These are phyloP conservation scores for Blastosporella zonata DNA, from an alignment of 1,284 basidiomycete genomes.

Conservation along the genomic window DNA sequence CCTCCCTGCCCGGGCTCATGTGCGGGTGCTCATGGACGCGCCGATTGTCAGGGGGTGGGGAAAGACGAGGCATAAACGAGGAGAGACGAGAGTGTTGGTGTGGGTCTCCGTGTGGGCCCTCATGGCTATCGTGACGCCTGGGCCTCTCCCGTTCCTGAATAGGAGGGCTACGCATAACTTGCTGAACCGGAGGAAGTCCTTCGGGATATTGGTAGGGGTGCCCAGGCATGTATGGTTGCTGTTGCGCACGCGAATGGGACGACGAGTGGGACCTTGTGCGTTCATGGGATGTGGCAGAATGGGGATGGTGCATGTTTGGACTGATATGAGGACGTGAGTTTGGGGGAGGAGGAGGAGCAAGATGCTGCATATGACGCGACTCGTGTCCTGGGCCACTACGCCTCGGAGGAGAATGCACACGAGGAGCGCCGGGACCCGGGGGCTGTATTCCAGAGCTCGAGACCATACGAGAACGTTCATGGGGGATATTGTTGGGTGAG, in stretches of 20 bases:
- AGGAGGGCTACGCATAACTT: slow-evolving; percentile 47
- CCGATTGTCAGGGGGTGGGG: slow-evolving; percentile 35
- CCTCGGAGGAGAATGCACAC: slow-evolving; percentile 30
- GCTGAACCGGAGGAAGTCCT: slow-evolving; percentile 37
- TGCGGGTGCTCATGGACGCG: slow-evolving; percentile 64
- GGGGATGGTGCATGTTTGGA: slow-evolving; percentile 33
- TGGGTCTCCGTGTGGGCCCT: slow-evolving; percentile 26
- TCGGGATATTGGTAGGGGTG: slow-evolving; percentile 45
- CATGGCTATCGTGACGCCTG: slow-evolving; percentile 41
- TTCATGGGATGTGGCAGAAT: slow-evolving; percentile 33
- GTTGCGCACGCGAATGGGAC: slow-evolving; percentile 39
- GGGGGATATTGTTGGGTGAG: slow-evolving; percentile 34
- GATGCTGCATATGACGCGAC: slow-evolving; percentile 32
- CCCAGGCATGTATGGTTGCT: slow-evolving; percentile 34
- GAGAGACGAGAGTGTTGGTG: slow-evolving; percentile 26
- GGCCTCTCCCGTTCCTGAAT: slow-evolving; percentile 43
- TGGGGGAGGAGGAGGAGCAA: slow-evolving; percentile 43
- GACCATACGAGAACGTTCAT: slow-evolving; percentile 42
- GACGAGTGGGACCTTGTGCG: slow-evolving; percentile 33
- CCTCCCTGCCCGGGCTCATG: slow-evolving; percentile 54
- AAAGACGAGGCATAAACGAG: slow-evolving; percentile 27
- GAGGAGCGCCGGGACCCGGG: slow-evolving; percentile 39
- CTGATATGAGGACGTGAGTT: slow-evolving; percentile 45
- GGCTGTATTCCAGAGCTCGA: slow-evolving; percentile 42
- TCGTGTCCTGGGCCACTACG: slow-evolving; percentile 12